Evolutionary conservation across 805 yeast genomes (phyloP), one percentile per base, ranked within the genome.

Genomic region (Saturnispora besseyi): DNA sequence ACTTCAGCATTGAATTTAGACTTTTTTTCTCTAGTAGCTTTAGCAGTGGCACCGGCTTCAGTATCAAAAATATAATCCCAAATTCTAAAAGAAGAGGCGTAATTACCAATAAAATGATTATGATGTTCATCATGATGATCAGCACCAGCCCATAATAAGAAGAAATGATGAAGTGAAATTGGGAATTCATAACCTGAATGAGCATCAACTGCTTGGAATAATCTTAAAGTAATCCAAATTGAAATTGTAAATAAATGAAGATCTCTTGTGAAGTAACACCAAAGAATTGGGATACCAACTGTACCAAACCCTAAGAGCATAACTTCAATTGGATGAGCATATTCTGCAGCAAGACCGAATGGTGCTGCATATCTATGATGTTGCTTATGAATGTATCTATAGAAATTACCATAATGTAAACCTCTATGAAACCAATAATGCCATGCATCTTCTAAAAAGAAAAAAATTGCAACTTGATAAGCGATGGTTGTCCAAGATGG

Each of bases 181-280:
- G 99, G 98, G 80, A 91, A 91, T 66, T 91, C 98, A 69, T 91
- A 93, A 52, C 98, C 99, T 11, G 97, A 89, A 69, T 91, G 99
- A 26, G 97, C 84, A 66, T 91, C 99, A 52, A 91, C 91, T 28
- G 99, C 99, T 75, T 91, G 99, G 74, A 85, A 82, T 59, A 91
- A 78, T 69, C 98, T 81, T 60, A 87, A 70, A 8, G 86, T 75
- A 62, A 91, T 84, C 98, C 98, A 91, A 50, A 80, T 56, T 62
- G 87, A 82, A 52, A 90, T 78, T n/a, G 98, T 91, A 72, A 87
- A 82, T 60, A 93, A 71, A 65, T 91, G 99, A 65, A 91, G 75
- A 63, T 82, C 70, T 51, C 82, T 77, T 41, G 93, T 81, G 64
- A 84, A 70, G 65, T 78, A 78, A 56, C 88, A 89, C 76, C 87